phyloP scores from a whole-genome alignment of 1,284 basidiomycete species.

The Vanrija pseudolonga region DNA sequence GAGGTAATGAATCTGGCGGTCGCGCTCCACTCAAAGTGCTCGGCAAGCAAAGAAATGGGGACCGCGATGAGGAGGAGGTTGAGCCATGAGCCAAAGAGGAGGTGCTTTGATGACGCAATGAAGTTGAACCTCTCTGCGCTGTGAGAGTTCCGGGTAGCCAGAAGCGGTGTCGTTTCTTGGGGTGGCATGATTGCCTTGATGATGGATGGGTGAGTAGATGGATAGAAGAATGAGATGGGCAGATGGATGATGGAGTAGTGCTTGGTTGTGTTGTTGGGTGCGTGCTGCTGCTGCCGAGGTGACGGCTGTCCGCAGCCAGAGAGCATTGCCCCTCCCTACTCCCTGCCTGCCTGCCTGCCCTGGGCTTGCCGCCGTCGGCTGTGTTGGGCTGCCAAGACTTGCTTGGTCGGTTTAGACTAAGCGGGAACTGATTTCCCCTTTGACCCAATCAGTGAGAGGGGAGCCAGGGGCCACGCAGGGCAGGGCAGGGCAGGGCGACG shows the following conservation, averaged over 20 bases:
- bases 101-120: constrained; percentile 60
- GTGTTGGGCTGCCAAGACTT: too few relatives aligned
- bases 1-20: constrained; percentile 74
- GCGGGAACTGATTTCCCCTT: too few relatives aligned
- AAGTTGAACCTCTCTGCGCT: constrained; percentile 25
- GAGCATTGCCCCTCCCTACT: too few relatives aligned
- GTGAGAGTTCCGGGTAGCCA: constrained; percentile 1
- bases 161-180: constrained; percentile 21
- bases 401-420: too few relatives aligned
- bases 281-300: too few relatives aligned
- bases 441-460: too few relatives aligned
- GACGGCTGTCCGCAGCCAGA: too few relatives aligned
- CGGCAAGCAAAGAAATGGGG: constrained; percentile 61
- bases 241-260: neutral
- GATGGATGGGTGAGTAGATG: neutral
- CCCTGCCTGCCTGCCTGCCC: too few relatives aligned
- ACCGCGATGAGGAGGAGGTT: constrained; percentile 75
- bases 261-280: neutral
- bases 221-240: neutral
- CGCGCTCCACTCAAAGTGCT: constrained; percentile 62
- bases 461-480: too few relatives aligned
- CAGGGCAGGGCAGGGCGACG: too few relatives aligned
- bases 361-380: neutral
- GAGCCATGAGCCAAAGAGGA: constrained; percentile 65
- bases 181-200: constrained; percentile 15